Evolutionary conservation across 768 basidiomycete genomes (phyloP).

Genomic region (Favolaschia claudopus): DNA sequence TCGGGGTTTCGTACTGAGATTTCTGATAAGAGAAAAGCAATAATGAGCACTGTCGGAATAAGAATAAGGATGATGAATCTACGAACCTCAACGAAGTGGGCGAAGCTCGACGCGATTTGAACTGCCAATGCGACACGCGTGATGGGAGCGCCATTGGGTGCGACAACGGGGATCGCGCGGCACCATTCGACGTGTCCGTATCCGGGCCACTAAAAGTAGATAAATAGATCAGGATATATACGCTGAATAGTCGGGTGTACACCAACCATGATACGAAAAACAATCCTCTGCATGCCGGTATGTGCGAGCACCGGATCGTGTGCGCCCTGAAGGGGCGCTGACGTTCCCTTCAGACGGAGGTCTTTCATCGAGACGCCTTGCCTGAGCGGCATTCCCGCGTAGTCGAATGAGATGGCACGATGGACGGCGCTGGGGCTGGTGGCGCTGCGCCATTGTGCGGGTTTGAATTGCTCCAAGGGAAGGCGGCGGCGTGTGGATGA

Average conservation of each 20-base stretch:
- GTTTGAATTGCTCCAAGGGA: no score
- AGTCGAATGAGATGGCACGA: constrained; percentile 48
- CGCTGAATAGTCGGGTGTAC: neutral
- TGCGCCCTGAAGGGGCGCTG: constrained; percentile 46
- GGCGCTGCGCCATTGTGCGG: constrained; percentile 31
- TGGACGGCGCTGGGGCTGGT: constrained; percentile 34
- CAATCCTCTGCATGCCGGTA: constrained; percentile 42
- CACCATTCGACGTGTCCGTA: constrained; percentile 51
- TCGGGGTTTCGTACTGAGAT: constrained; percentile 33
- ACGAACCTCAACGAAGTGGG: constrained; percentile 49
- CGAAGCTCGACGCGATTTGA: constrained; percentile 44
- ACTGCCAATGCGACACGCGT: constrained; percentile 53
- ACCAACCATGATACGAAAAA: constrained; percentile 50
- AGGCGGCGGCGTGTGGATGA: no score
- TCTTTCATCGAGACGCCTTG: constrained; percentile 58
- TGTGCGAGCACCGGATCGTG: constrained; percentile 48
- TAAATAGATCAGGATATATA: neutral
- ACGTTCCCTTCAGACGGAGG: constrained; percentile 45
- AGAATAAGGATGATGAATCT: neutral
- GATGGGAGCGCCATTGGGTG: constrained; percentile 40
- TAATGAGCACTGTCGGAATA: neutral
- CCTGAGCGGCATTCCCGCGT: constrained; percentile 46
- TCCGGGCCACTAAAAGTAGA: constrained; percentile 52
- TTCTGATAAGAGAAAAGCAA: constrained; percentile 35
- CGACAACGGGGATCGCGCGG: constrained; percentile 44